Evolutionary conservation across 2,329 filamentous ascomycete species (phyloP).

Genomic region (Aureobasidium uvarum): DNA sequence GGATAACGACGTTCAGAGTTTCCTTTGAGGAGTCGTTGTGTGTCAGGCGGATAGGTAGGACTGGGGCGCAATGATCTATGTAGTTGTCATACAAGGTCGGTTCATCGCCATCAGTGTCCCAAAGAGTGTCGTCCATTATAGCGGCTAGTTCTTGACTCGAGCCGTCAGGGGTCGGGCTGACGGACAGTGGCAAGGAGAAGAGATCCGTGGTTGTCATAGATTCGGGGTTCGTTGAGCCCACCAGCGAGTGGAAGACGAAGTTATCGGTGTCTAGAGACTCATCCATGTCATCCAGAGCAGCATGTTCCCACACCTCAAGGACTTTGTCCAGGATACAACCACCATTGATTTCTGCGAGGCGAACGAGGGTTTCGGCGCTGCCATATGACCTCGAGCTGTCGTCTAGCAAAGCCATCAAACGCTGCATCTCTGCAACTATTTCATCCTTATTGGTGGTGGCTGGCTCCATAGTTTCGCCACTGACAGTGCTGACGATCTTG

Average conservation of each 20-base stretch:
- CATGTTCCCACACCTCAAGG: conserved; percentile 32
- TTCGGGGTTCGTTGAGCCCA: conserved; percentile 31
- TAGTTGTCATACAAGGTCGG: conserved; percentile 32
- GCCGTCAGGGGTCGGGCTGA: conserved; percentile 37
- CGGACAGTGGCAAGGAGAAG: conserved; percentile 23
- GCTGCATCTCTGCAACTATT: conserved; percentile 58
- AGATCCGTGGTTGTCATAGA: conserved; percentile 32
- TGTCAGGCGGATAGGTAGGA: conserved; percentile 53
- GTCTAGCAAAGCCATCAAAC: conserved; percentile 62
- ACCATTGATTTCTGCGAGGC: conserved; percentile 37
- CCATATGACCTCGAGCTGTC: conserved; percentile 58
- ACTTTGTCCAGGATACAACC: conserved; percentile 27
- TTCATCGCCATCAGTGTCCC: conserved; percentile 34
- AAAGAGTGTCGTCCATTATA: conserved; percentile 36
- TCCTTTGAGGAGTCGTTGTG: conserved; percentile 37
- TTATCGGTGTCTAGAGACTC: conserved; percentile 21
- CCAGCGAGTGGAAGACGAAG: conserved; percentile 34
- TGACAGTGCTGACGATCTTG: conserved; percentile 50
- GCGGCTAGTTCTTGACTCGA: conserved; percentile 34
- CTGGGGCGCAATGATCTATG: conserved; percentile 52
- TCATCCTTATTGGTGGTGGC: conserved; percentile 43
- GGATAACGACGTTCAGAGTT: conserved; percentile 51
- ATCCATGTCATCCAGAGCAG: conserved; percentile 27
- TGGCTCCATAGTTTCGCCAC: conserved; percentile 33
- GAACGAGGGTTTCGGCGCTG: conserved; percentile 52